Conservation (phyloP, 1,284 basidiomycete species). For the Taiwanofungus camphoratus region DNA sequence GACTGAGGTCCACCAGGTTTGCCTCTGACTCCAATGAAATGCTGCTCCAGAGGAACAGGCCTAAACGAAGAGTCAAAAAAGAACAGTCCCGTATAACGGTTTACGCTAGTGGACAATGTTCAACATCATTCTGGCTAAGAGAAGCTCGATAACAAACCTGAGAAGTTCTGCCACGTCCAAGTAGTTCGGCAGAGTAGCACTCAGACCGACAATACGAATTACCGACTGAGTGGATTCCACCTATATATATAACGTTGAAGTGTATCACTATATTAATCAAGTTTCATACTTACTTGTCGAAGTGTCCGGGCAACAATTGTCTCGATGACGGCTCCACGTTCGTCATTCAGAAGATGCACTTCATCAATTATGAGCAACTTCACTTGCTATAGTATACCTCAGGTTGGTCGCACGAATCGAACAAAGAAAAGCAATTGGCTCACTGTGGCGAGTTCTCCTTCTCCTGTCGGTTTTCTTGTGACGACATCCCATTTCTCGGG, state of each 20-base stretch:
- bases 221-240: constrained; percentile 96
- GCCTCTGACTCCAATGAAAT: constrained; percentile 95
- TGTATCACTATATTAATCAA: background rate
- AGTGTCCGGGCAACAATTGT: constrained; percentile 96
- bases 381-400: constrained; percentile 56
- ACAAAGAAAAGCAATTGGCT: constrained; percentile 19
- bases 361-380: constrained; percentile 98
- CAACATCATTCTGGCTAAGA: constrained; percentile 2
- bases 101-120: constrained; percentile 53
- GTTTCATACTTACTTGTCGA: constrained; percentile 71
- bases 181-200: constrained; percentile 97
- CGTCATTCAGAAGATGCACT: constrained; percentile 96
- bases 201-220: constrained; percentile 98
- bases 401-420: background rate
- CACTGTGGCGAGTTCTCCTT: constrained; percentile 91
- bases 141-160: constrained; percentile 41
- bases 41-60: constrained; percentile 95
- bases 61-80: constrained; percentile 98
- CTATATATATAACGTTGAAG: constrained; percentile 32
- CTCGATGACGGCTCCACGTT: constrained; percentile 97
- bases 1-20: constrained; percentile 74
- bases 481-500: constrained; percentile 99
- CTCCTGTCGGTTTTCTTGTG: constrained; percentile 93
- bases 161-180: constrained; percentile 96
- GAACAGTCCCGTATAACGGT: constrained; percentile 88